Evolutionary conservation across 2,329 filamentous ascomycete species (phyloP).

Genomic region (Dactylonectria estremocensis): DNA sequence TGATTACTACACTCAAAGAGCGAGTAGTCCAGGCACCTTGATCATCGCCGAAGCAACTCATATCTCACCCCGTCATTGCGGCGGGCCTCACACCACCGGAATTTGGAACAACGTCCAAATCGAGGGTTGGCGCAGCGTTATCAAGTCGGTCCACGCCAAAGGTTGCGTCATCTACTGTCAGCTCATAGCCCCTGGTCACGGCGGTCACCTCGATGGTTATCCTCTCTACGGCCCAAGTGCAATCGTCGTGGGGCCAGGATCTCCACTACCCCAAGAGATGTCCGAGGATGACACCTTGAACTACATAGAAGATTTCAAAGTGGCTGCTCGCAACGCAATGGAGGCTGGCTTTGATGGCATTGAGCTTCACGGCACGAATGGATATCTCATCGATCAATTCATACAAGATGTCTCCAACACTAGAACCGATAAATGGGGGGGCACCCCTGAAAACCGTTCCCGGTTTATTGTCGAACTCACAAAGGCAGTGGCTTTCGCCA

Average conservation of each 20-base stretch:
- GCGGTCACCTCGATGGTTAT: neutral
- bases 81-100: neutral
- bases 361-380: conserved; percentile 70
- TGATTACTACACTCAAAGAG: conserved; percentile 17
- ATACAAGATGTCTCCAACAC: conserved; percentile 60
- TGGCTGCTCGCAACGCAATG: conserved; percentile 61
- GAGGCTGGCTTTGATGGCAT: conserved; percentile 78
- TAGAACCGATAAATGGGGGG: conserved; percentile 65
- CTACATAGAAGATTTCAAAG: neutral
- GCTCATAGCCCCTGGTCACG: neutral
- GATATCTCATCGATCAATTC: conserved; percentile 69
- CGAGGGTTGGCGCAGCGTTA: conserved; percentile 6
- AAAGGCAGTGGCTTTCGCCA: conserved; percentile 49
- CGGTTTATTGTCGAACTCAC: conserved; percentile 53
- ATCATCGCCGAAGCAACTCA: conserved; percentile 1
- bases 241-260: neutral
- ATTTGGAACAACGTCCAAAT: conserved; percentile 14
- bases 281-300: neutral
- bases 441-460: conserved; percentile 64
- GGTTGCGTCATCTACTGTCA: conserved; percentile 10
- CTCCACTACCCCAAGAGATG: neutral
- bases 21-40: neutral
- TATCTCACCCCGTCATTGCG: neutral
- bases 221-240: neutral
- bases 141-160: conserved; percentile 6